Percentiles rank a stretch among this genome's conserved stretches.
phyloP scores from a whole-genome alignment of 2,329 filamentous ascomycete species.

The Elsinoe ampelina region DNA sequence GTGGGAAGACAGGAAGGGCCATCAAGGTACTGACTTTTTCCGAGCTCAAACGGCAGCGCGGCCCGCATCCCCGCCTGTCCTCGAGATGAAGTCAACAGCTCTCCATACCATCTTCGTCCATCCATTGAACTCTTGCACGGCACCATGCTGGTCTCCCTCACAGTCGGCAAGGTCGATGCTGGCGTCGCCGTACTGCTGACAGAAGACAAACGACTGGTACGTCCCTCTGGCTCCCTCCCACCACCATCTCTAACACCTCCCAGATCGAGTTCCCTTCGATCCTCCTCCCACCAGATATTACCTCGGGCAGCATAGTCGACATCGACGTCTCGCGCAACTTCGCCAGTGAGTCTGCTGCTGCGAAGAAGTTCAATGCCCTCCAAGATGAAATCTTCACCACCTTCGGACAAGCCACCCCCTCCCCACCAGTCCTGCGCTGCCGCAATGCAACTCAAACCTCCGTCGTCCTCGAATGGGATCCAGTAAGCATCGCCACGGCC shows the following conservation, averaged over 20 bases:
- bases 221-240: conserved; percentile 26
- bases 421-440: conserved; percentile 71
- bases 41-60: neutral
- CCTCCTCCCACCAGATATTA: conserved; percentile 87
- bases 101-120: neutral
- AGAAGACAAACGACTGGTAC: conserved; percentile 89
- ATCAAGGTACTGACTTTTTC: conserved; percentile 11
- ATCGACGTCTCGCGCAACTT: conserved; percentile 88
- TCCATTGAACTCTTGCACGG: neutral
- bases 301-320: conserved; percentile 93
- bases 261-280: conserved; percentile 99
- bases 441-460: conserved; percentile 98
- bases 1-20: neutral
- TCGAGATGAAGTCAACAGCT: neutral
- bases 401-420: conserved; percentile 73
- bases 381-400: conserved; percentile 79
- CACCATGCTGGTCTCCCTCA: conserved; percentile 87
- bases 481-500: conserved; percentile 83
- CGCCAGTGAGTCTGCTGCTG: conserved; percentile 63
- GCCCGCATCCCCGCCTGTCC: conserved; percentile 2
- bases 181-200: conserved; percentile 95
- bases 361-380: conserved; percentile 69
- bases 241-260: conserved; percentile 11
- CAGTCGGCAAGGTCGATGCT: conserved; percentile 97
- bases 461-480: conserved; percentile 96